A percentile compares a stretch with the other conserved stretches of the same genome.
These are phyloP conservation scores for Osmanthus fragrans DNA, from an alignment of 257 asterid genomes.

Conservation along the genomic window DNA sequence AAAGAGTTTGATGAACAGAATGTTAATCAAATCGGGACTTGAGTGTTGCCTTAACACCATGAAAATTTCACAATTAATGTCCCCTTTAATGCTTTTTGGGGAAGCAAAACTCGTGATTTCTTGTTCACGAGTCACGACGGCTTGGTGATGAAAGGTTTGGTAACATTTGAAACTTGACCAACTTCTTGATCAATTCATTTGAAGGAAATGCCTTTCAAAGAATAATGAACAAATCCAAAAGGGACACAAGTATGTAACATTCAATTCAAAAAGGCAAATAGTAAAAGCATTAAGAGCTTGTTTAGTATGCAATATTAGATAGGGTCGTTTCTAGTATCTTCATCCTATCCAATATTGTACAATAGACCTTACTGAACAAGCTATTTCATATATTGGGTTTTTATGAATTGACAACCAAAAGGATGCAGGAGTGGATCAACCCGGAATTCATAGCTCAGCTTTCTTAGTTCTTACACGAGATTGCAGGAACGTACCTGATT, in stretches of 20 bases:
- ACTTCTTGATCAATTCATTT: background rate
- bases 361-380: background rate
- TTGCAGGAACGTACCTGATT: background rate
- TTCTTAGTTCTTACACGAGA: background rate
- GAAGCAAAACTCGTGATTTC: background rate
- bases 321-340: background rate
- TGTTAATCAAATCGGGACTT: no score
- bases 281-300: no score
- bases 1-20: no score
- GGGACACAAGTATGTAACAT: no score
- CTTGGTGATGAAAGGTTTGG: background rate
- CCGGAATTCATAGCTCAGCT: background rate
- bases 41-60: background rate
- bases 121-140: background rate
- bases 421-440: conserved; percentile 1
- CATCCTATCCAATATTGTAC: background rate
- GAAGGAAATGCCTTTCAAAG: background rate
- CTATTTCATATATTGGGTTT: background rate
- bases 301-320: background rate
- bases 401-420: background rate
- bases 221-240: background rate
- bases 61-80: background rate
- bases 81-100: background rate
- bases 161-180: background rate
- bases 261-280: no score